Evolutionary conservation across 2,329 filamentous ascomycete species (phyloP).

Genomic region (Byssoonygena ceratinophila): DNA sequence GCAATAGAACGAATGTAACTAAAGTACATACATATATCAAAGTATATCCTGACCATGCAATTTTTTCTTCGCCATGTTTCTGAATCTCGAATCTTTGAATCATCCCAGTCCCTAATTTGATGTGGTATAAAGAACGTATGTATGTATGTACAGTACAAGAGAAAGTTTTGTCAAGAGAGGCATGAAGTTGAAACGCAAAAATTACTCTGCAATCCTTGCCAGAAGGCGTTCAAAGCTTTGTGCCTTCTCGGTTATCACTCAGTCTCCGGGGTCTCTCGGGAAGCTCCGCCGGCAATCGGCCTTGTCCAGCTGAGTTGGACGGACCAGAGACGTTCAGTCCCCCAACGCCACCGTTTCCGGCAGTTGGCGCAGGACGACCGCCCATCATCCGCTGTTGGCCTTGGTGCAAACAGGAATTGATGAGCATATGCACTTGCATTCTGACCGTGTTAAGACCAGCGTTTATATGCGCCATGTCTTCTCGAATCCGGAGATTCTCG

Average conservation of each 20-base stretch:
- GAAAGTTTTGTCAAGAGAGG: no score
- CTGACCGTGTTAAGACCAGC: constrained; percentile 49
- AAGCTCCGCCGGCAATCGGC: constrained; percentile 14
- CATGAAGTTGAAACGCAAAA: background rate
- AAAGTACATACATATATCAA: background rate
- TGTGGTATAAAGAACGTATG: background rate
- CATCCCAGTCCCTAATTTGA: background rate
- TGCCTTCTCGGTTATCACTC: constrained; percentile 35
- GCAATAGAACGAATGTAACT: background rate
- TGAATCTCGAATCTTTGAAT: no score
- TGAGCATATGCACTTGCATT: constrained; percentile 54
- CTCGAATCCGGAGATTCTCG: constrained; percentile 50
- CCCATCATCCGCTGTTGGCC: constrained; percentile 22
- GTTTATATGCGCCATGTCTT: constrained; percentile 52
- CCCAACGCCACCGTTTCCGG: constrained; percentile 12
- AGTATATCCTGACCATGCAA: background rate
- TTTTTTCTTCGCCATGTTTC: no score
- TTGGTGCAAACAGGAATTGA: constrained; percentile 46
- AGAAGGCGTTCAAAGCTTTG: constrained; percentile 23
- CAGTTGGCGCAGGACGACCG: background rate
- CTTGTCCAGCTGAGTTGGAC: constrained; percentile 18
- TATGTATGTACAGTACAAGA: background rate
- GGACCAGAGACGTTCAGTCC: constrained; percentile 6
- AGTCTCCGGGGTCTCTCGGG: constrained; percentile 25
- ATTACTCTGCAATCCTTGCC: background rate